Percentiles rank a stretch among this genome's conserved stretches.
Evolutionary conservation across 192 early-diverging fungal genomes (phyloP).

Genomic region (Coemansia sp.): DNA sequence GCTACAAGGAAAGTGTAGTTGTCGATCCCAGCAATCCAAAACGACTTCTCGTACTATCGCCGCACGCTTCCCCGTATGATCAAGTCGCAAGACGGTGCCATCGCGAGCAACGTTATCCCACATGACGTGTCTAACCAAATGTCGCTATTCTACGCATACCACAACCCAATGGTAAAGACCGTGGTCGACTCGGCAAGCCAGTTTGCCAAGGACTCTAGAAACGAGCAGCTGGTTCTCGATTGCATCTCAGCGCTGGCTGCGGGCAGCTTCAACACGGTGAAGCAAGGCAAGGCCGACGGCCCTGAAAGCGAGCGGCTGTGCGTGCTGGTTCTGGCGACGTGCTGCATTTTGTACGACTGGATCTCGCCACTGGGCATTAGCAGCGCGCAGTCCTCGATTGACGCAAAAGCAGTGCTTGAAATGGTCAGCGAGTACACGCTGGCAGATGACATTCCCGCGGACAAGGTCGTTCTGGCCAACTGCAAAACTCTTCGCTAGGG

Average conservation of each 20-base stretch:
- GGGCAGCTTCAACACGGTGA: constrained; percentile 79
- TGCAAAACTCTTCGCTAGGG: constrained; percentile 43
- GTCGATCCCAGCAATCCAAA: constrained; percentile 73
- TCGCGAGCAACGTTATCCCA: constrained; percentile 67
- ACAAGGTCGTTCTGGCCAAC: constrained; percentile 45
- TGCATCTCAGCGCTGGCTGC: constrained; percentile 76
- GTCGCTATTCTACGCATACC: constrained; percentile 96
- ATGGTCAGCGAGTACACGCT: constrained; percentile 30
- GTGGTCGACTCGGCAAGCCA: constrained; percentile 81
- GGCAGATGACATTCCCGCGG: constrained; percentile 39
- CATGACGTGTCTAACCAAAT: constrained; percentile 93
- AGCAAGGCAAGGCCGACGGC: constrained; percentile 62
- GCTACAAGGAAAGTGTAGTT: constrained; percentile 16
- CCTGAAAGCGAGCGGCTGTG: constrained; percentile 71
- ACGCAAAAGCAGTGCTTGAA: constrained; percentile 61
- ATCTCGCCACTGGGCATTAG: constrained; percentile 80
- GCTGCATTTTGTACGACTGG: constrained; percentile 92
- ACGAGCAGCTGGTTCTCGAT: constrained; percentile 61
- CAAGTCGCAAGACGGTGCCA: constrained; percentile 61
- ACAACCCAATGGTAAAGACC: constrained; percentile 89
- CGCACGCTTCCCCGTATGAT: constrained; percentile 83
- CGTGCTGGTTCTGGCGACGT: constrained; percentile 85
- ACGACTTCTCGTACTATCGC: constrained; percentile 98
- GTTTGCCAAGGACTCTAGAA: constrained; percentile 65
- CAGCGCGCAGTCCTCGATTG: constrained; percentile 75